These are phyloP conservation scores for Mycena olivaceomarginata DNA, from an alignment of 768 basidiomycete genomes.

Conservation along the genomic window DNA sequence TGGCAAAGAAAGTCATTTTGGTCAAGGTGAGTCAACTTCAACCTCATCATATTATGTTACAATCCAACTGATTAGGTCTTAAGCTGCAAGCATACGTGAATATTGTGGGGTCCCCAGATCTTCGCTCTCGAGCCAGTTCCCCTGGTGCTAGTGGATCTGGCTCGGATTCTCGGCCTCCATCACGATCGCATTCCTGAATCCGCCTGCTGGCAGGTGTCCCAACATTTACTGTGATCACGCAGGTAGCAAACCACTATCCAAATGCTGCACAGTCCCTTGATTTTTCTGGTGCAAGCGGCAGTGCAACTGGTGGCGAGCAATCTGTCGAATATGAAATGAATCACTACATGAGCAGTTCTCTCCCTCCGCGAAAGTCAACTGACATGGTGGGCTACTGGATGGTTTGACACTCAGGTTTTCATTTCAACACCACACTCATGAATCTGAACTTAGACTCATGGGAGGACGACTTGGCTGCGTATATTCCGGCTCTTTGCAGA, in stretches of 20 bases:
- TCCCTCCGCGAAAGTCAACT: not conserved
- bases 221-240: not conserved
- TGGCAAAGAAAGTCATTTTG: too few species aligned
- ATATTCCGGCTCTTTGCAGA: too few species aligned
- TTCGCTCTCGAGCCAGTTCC: too few species aligned
- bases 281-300: not conserved
- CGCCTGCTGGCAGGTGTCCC: slow-evolving; percentile 5
- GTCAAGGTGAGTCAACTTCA: too few species aligned
- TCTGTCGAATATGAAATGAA: too few species aligned
- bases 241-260: not conserved
- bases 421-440: too few species aligned
- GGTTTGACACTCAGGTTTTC: not conserved
- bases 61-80: not conserved
- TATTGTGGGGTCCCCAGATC: too few species aligned
- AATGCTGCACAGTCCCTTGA: not conserved
- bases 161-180: not conserved
- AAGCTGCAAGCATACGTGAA: too few species aligned
- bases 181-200: slow-evolving; percentile 8
- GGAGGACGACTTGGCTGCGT: too few species aligned
- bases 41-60: not conserved
- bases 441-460: not conserved
- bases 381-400: not conserved
- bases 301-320: too few species aligned
- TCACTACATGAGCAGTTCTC: too few species aligned
- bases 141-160: too few species aligned